These are phyloP conservation scores for Neospora caninum DNA, from an alignment of 169 alveolate species.

Conservation along the genomic window DNA sequence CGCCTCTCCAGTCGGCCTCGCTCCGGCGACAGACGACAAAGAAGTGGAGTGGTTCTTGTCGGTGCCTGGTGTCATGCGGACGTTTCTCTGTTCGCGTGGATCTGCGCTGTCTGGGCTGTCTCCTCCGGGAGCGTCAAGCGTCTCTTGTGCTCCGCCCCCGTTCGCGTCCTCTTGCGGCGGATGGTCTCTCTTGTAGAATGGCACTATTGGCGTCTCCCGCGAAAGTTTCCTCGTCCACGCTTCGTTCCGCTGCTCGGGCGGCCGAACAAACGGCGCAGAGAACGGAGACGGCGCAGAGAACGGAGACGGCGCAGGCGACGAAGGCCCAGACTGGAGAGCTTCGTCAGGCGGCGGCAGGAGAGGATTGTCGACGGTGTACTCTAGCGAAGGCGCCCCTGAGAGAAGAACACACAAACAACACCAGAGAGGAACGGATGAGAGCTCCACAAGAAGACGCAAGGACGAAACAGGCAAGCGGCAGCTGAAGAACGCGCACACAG, in stretches of 20 bases:
- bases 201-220: background rate
- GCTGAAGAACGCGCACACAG: too few relatives aligned
- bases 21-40: background rate
- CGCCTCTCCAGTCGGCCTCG: background rate
- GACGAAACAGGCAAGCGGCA: too few relatives aligned
- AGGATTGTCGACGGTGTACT: slow-evolving; percentile 17
- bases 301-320: too few relatives aligned
- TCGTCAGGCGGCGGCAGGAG: slow-evolving; percentile 1
- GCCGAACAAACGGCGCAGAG: background rate
- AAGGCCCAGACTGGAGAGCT: background rate
- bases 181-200: background rate
- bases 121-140: background rate
- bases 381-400: background rate
- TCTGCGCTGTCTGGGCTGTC: background rate
- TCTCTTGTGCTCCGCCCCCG: background rate
- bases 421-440: background rate
- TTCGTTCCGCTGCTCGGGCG: background rate
- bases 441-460: too few relatives aligned
- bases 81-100: background rate
- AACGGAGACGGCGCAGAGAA: background rate
- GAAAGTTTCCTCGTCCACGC: background rate
- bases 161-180: background rate
- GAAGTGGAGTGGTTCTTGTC: background rate
- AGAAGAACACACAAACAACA: background rate
- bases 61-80: background rate